Percentiles rank a stretch among this genome's conserved stretches.
phyloP scores from a whole-genome alignment of 345 rosid genomes.

The Ricinus communis region DNA sequence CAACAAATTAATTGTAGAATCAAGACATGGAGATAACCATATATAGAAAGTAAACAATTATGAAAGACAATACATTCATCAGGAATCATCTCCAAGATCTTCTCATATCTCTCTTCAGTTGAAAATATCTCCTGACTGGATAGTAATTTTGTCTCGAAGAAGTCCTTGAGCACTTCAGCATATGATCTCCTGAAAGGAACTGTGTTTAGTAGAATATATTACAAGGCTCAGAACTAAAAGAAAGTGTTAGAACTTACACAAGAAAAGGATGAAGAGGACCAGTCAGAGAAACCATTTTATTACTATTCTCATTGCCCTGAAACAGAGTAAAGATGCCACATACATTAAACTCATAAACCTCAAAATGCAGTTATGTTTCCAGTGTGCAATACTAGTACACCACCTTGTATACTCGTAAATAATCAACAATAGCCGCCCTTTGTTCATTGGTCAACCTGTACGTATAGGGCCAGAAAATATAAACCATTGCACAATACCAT shows the following conservation, averaged over 20 bases:
- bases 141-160: constrained; percentile 74
- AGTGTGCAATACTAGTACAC: constrained; percentile 15
- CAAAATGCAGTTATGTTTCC: neutral
- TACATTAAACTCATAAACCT: neutral
- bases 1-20: constrained; percentile 8
- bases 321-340: constrained; percentile 17
- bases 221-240: neutral
- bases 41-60: neutral
- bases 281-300: constrained; percentile 62
- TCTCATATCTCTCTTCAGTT: constrained; percentile 77
- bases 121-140: constrained; percentile 59
- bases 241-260: constrained; percentile 48
- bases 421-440: constrained; percentile 86
- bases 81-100: constrained; percentile 81
- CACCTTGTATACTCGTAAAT: constrained; percentile 85
- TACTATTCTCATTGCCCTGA: constrained; percentile 86
- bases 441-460: constrained; percentile 87
- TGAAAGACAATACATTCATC: constrained; percentile 53
- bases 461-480: constrained; percentile 3
- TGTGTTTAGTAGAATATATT: constrained; percentile 13
- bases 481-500: constrained; percentile 1
- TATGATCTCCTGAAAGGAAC: constrained; percentile 73
- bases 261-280: constrained; percentile 84
- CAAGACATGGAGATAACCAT: neutral
- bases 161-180: constrained; percentile 62